Base-by-base conservation (phyloP, 2,329 filamentous ascomycete species). In the Seiridium unicorne region DNA sequence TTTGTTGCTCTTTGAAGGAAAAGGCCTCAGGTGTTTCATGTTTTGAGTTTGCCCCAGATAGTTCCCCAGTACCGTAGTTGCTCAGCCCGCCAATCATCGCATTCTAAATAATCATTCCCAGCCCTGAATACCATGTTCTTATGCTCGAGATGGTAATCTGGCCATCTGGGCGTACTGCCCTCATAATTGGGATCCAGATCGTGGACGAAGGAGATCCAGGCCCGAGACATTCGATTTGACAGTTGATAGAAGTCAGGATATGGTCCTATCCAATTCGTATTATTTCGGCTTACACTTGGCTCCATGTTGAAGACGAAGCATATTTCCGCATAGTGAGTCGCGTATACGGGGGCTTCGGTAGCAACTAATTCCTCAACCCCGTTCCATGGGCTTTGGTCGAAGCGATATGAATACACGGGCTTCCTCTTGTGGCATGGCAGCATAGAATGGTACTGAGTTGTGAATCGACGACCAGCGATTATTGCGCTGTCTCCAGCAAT, bases 121-220 rank as follows among this genome's bases (percentile, higher is more conserved):
- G 10, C 18, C 2, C 18, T 44, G 42, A 44, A 44, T 11, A 44
- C 42, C 2, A 44, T 11, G 42, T 44, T 44, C 11, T 7, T 11
- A 5, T 44, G 42, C 18, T 7, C 42, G 18, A 13, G 11, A 10
- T 44, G 42, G 42, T 44, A 44, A 18, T 44, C 42, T 44, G 42
- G 42, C 42, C 42, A 44, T 18, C 3, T 2, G 18, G 18, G 11
- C 42, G 13, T 18, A 44, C 42, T 44, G 42, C 42, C 42, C 3
- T 32, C 6, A 26, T 54, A n/a, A 26, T 54, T 54, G 51, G 51
- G 51, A 34, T 54, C 11, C 5, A 54, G 13, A 34, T 54, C 51
- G 34, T 40, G 26, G 35, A 54, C 51, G 34, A 54, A 54, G 7
- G 51, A 54, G 51, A 54, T 54, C 51, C 51, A 54, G 13, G 51